Evolutionary conservation across 1,284 basidiomycete genomes (phyloP), one percentile per base, ranked within the genome.

Genomic region (Malassezia psittaci): DNA sequence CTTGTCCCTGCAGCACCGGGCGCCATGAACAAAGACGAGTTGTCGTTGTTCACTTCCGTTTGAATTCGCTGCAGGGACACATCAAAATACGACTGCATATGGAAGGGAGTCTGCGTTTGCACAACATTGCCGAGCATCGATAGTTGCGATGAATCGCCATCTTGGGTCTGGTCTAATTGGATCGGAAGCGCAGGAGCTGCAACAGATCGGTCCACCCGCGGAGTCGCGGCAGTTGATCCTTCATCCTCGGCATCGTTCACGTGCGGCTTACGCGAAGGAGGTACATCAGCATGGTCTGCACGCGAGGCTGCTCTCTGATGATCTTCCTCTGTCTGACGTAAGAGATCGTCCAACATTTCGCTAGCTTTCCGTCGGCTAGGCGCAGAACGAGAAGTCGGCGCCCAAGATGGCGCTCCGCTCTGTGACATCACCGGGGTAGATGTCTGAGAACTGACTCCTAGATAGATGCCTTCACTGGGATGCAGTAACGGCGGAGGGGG

Each of bases 1-100:
- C 11, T 47, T 47, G 34, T 47, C 45, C 45, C 45, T 47, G 45
- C 45, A 47, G 34, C 45, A 24, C 32, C 45, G 16, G 45, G 19
- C 29, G 24, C 39, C 38, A 29, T 46, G 18, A 36, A 37, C 34
- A 19, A 35, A 7, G 41, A 39, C 13, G 37, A 21, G 5, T 35
- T 18, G 33, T 51, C 32, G 24, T 10, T 16, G 8, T 21, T 12
- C 36, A 48, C 34, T 13, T 48, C 53, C 33, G 39, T 39, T 16
- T 48, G 53, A 15, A 55, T 45, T 18, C 53, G 53, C 48, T 55
- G 53, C 40, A 55, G 48, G 32, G 53, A 55, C 18, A 38, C 33
- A 33, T 50, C 53, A 50, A 55, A 55, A 37, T 55, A 55, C 35
- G 38, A 24, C 19, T 50, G 48, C 35, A 55, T 45, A 12, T 45